These are phyloP conservation scores for Gnomoniopsis sp. DNA, from an alignment of 2,329 filamentous ascomycete genomes.

Conservation along the genomic window DNA sequence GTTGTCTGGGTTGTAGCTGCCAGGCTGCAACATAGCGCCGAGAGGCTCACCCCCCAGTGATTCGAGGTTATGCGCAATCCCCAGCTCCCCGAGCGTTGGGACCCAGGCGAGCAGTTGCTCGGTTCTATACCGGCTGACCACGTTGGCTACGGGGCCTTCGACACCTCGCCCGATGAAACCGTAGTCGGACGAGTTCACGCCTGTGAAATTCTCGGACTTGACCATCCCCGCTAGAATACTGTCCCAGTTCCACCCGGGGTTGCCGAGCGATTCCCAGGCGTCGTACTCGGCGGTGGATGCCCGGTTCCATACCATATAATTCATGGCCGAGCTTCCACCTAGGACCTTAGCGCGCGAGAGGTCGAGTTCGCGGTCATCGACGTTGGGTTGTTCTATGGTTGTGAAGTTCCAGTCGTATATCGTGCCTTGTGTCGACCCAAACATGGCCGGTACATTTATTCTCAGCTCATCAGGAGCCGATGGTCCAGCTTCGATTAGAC, in stretches of 20 bases:
- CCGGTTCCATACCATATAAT: conserved; percentile 16
- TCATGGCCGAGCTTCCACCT: conserved; percentile 11
- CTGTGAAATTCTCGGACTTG: conserved; percentile 24
- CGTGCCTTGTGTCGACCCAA: conserved; percentile 22
- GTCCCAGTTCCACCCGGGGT: conserved; percentile 21
- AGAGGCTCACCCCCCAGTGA: conserved; percentile 47
- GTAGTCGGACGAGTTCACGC: conserved; percentile 6
- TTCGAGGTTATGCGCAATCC: conserved; percentile 36
- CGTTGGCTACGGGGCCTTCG: conserved; percentile 20
- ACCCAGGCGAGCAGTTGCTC: conserved; percentile 40
- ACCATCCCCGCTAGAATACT: conserved; percentile 22
- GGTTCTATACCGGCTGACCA: conserved; percentile 40
- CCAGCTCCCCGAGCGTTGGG: conserved; percentile 43
- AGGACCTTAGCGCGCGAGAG: conserved; percentile 31
- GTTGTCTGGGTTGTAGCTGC: conserved; percentile 42
- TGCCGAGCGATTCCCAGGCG: conserved; percentile 16
- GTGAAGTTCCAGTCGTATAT: conserved; percentile 39
- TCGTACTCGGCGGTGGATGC: conserved; percentile 14
- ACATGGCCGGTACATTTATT: conserved; percentile 28
- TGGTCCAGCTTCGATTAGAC: conserved; percentile 29
- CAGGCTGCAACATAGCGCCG: conserved; percentile 48
- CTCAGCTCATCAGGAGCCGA: conserved; percentile 21
- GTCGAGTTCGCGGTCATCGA: conserved; percentile 36
- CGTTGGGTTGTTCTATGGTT: conserved; percentile 34
- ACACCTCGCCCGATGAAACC: conserved; percentile 18